Percentiles rank a stretch among this genome's conserved stretches.
phyloP scores from a whole-genome alignment of 1,139 yeast genomes.

The Magnusiomyces ingens region DNA sequence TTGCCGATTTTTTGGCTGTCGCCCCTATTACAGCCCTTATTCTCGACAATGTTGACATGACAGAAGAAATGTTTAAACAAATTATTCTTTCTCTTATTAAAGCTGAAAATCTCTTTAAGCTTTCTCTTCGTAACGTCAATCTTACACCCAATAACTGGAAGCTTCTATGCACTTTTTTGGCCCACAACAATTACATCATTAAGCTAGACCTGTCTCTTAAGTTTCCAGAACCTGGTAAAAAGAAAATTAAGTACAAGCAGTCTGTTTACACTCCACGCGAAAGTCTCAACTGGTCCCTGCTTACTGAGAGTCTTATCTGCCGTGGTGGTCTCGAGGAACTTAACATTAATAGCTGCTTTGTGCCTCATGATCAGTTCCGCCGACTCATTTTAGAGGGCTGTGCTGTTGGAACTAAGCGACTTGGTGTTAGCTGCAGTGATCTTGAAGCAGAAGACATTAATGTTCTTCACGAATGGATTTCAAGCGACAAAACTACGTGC shows the following conservation, averaged over 20 bases:
- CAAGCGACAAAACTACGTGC: slow-evolving; percentile 46
- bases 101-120: slow-evolving; percentile 55
- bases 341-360: slow-evolving; percentile 71
- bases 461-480: slow-evolving; percentile 57
- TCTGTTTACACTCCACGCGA: slow-evolving; percentile 42
- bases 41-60: slow-evolving; percentile 75
- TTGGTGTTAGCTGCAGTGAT: slow-evolving; percentile 73
- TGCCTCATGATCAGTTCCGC: slow-evolving; percentile 42
- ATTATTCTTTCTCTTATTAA: slow-evolving; percentile 59
- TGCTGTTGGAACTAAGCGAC: slow-evolving; percentile 47
- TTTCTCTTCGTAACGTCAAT: slow-evolving; percentile 73
- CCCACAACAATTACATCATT: slow-evolving; percentile 49
- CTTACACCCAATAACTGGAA: slow-evolving; percentile 70
- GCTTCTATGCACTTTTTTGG: slow-evolving; percentile 62
- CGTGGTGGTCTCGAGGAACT: slow-evolving; percentile 80
- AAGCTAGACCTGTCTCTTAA: slow-evolving; percentile 47
- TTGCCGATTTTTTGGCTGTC: slow-evolving; percentile 78
- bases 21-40: slow-evolving; percentile 73
- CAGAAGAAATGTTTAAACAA: slow-evolving; percentile 65
- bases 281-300: slow-evolving; percentile 69
- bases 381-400: slow-evolving; percentile 52
- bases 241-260: slow-evolving; percentile 12
- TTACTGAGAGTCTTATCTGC: slow-evolving; percentile 48
- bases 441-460: slow-evolving; percentile 51
- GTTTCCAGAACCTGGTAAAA: slow-evolving; percentile 11